phyloP scores from a whole-genome alignment of 2,329 filamentous ascomycete species.

The Colletotrichum noveboracense region DNA sequence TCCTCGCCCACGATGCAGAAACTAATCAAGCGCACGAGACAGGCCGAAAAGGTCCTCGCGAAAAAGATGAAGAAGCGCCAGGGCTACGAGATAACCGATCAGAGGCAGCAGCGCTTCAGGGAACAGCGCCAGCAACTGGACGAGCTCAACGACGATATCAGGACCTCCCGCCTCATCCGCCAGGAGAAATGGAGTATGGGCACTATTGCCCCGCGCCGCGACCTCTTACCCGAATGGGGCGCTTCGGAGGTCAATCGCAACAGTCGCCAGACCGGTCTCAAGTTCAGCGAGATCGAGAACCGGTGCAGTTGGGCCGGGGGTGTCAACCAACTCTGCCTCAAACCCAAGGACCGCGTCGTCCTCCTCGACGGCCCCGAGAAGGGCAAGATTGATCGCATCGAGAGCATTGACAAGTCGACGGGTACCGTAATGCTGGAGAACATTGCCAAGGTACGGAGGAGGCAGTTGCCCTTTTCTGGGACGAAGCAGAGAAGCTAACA shows the following conservation, averaged over 20 bases:
- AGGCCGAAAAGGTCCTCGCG: slow-evolving; percentile 69
- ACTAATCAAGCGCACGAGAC: slow-evolving; percentile 68
- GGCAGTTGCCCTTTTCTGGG: background rate
- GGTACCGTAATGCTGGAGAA: slow-evolving; percentile 68
- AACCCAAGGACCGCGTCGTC: slow-evolving; percentile 79
- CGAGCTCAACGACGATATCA: slow-evolving; percentile 30
- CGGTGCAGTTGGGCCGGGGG: slow-evolving; percentile 63
- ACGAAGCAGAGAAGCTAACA: background rate
- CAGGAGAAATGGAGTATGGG: slow-evolving; percentile 82
- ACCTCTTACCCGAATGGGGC: slow-evolving; percentile 71
- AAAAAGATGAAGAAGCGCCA: slow-evolving; percentile 50
- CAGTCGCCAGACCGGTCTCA: slow-evolving; percentile 37
- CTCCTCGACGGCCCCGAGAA: slow-evolving; percentile 78
- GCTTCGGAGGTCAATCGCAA: slow-evolving; percentile 36
- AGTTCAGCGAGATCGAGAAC: slow-evolving; percentile 40
- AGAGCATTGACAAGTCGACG: slow-evolving; percentile 54
- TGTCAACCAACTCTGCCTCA: slow-evolving; percentile 64
- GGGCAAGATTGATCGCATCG: slow-evolving; percentile 82
- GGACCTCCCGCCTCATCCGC: slow-evolving; percentile 52
- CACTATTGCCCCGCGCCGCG: slow-evolving; percentile 76
- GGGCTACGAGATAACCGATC: slow-evolving; percentile 31
- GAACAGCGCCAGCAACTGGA: slow-evolving; percentile 41
- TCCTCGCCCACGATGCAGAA: slow-evolving; percentile 65
- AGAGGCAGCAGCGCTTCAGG: slow-evolving; percentile 32
- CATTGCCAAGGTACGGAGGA: slow-evolving; percentile 64